These are phyloP conservation scores for Fusarium musae DNA, from an alignment of 2,329 filamentous ascomycete genomes.

Conservation along the genomic window DNA sequence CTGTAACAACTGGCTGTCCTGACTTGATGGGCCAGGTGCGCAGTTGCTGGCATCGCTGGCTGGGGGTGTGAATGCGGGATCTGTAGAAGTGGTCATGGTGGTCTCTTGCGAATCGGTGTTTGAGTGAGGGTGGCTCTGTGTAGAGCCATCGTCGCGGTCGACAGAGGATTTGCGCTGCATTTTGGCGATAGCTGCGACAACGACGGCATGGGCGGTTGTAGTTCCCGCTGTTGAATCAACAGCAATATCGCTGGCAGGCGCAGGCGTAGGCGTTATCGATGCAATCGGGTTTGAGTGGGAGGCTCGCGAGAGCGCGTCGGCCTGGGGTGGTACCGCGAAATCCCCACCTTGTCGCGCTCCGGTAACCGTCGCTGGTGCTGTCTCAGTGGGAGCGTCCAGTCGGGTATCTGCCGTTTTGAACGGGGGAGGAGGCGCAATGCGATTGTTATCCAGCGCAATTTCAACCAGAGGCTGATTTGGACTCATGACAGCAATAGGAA, in stretches of 20 bases:
- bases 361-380: slow-evolving; percentile 4
- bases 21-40: slow-evolving; percentile 51
- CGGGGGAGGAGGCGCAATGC: slow-evolving; percentile 33
- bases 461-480: slow-evolving; percentile 36
- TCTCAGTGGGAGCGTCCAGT: slow-evolving; percentile 26
- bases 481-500: slow-evolving; percentile 33
- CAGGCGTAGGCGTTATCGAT: slow-evolving; percentile 21
- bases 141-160: slow-evolving; percentile 42
- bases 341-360: slow-evolving; percentile 43
- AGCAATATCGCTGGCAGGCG: slow-evolving; percentile 10
- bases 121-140: slow-evolving; percentile 41
- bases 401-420: slow-evolving; percentile 21
- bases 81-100: slow-evolving; percentile 39
- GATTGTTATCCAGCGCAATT: slow-evolving; percentile 35
- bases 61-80: slow-evolving; percentile 41
- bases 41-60: slow-evolving; percentile 40
- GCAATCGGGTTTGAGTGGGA: slow-evolving; percentile 38
- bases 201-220: slow-evolving; percentile 25
- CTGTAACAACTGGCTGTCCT: slow-evolving; percentile 66
- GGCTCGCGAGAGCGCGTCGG: slow-evolving; percentile 42
- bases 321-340: slow-evolving; percentile 39
- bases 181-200: slow-evolving; percentile 16
- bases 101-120: slow-evolving; percentile 42
- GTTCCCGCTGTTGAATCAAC: slow-evolving; percentile 20
- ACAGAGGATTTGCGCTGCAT: slow-evolving; percentile 32